Evolutionary conservation across 2,329 filamentous ascomycete genomes (phyloP).

Genomic region (Ophiosphaerella korrae): DNA sequence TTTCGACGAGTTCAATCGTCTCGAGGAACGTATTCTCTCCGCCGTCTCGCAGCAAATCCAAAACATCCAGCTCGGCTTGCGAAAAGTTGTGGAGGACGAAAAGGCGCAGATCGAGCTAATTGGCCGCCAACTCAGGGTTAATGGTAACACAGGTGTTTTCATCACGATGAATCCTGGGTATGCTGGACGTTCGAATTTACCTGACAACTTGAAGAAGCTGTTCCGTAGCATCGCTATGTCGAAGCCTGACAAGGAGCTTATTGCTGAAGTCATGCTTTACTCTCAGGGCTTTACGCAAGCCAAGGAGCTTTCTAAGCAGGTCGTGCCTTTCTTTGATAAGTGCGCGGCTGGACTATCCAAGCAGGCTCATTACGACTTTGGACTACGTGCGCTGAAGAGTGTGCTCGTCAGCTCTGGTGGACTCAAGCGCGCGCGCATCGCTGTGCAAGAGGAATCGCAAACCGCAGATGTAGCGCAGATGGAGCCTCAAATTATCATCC

Average conservation of each 20-base stretch:
- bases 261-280: conserved; percentile 99
- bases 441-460: conserved; percentile 57
- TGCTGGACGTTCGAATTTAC: conserved; percentile 94
- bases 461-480: conserved; percentile 72
- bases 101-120: conserved; percentile 93
- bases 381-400: conserved; percentile 95
- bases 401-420: conserved; percentile 97
- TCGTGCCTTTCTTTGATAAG: conserved; percentile 96
- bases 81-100: conserved; percentile 79
- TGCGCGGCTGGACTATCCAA: conserved; percentile 83
- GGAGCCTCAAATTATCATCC: conserved; percentile 96
- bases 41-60: conserved; percentile 99
- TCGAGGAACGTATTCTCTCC: conserved; percentile 96
- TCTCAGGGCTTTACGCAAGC: conserved; percentile 98
- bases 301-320: conserved; percentile 90
- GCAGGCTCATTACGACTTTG: conserved; percentile 99
- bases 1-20: conserved; percentile 99
- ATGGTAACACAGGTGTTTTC: conserved; percentile 95
- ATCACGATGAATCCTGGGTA: conserved; percentile 99
- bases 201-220: conserved; percentile 98
- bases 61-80: conserved; percentile 96
- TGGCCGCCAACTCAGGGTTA: conserved; percentile 86
- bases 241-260: conserved; percentile 98
- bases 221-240: conserved; percentile 99
- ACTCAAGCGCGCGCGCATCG: conserved; percentile 83